Conservation (phyloP, 768 basidiomycete species). For the Guyanaporus albipodus region DNA sequence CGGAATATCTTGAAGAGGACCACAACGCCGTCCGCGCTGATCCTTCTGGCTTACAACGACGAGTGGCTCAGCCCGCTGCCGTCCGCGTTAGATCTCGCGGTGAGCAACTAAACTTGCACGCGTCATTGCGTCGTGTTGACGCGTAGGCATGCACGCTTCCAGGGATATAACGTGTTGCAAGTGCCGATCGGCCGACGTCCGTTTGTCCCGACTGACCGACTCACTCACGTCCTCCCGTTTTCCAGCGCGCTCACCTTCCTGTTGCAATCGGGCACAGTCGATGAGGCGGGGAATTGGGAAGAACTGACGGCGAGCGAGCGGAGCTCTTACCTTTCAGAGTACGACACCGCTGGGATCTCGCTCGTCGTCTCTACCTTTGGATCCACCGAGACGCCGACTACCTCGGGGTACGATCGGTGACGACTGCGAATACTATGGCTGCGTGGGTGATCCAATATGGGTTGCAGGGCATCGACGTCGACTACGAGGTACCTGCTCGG, state of each 20-base stretch:
- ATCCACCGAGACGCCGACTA: slow-evolving; percentile 40
- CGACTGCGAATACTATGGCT: slow-evolving; percentile 42
- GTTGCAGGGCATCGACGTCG: slow-evolving; percentile 50
- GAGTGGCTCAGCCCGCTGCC: slow-evolving; percentile 43
- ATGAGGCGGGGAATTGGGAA: slow-evolving; percentile 46
- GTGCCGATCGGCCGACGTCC: not conserved
- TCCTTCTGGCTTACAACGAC: slow-evolving; percentile 43
- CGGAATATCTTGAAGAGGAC: slow-evolving; percentile 20
- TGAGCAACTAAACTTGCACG: slow-evolving; percentile 14
- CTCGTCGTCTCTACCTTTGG: slow-evolving; percentile 56
- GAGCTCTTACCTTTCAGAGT: slow-evolving; percentile 41
- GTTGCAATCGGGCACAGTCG: slow-evolving; percentile 37
- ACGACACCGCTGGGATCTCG: slow-evolving; percentile 51
- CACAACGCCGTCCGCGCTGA: slow-evolving; percentile 44
- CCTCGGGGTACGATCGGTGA: slow-evolving; percentile 35
- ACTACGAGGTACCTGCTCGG: slow-evolving; percentile 39
- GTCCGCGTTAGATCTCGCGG: slow-evolving; percentile 39
- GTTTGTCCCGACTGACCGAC: too few species aligned
- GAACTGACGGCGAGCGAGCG: slow-evolving; percentile 35
- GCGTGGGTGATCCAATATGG: slow-evolving; percentile 44
- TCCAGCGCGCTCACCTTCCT: slow-evolving; percentile 44
- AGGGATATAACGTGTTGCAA: slow-evolving; percentile 36
- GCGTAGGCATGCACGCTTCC: too few species aligned
- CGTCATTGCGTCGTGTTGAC: not conserved
- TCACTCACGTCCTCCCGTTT: too few species aligned